A percentile compares a stretch with the other conserved stretches of the same genome.
These are phyloP conservation scores for Metschnikowia orientalis DNA, from an alignment of 805 yeast species.

Conservation along the genomic window DNA sequence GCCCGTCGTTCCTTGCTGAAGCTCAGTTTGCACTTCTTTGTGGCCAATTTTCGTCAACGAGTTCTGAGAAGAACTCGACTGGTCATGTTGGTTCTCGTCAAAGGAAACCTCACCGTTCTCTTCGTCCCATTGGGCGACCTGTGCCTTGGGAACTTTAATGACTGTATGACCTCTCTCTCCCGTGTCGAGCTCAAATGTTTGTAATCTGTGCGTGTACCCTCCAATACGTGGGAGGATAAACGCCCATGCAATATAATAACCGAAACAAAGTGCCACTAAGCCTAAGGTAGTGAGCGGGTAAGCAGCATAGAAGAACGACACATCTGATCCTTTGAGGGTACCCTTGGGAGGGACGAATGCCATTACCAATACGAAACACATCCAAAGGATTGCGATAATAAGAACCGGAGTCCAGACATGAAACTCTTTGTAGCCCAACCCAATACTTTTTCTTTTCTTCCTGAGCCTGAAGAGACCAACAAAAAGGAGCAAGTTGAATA, in stretches of 20 bases:
- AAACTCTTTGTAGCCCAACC: constrained; percentile 16
- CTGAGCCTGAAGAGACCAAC: constrained; percentile 27
- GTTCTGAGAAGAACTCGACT: background rate
- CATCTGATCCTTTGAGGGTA: constrained; percentile 38
- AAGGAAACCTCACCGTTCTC: constrained; percentile 15
- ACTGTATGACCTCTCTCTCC: constrained; percentile 40
- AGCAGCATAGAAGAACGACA: constrained; percentile 40
- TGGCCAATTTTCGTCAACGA: background rate
- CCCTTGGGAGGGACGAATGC: constrained; percentile 43
- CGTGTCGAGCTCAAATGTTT: constrained; percentile 27
- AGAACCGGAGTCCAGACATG: constrained; percentile 25
- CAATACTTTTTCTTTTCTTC: constrained; percentile 25
- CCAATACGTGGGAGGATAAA: constrained; percentile 30
- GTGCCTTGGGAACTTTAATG: constrained; percentile 28
- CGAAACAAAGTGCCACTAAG: constrained; percentile 26
- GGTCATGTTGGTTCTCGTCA: too few relatives aligned
- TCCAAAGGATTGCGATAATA: constrained; percentile 28
- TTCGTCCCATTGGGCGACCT: constrained; percentile 32
- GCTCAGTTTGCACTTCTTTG: constrained; percentile 1
- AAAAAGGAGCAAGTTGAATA: constrained; percentile 25
- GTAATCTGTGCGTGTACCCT: constrained; percentile 29
- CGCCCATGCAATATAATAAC: constrained; percentile 36
- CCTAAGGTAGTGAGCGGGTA: constrained; percentile 39
- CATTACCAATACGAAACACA: constrained; percentile 37
- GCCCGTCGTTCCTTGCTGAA: too few relatives aligned